phyloP scores from a whole-genome alignment of 441 rosid species.

The Pelargonium citronellum region DNA sequence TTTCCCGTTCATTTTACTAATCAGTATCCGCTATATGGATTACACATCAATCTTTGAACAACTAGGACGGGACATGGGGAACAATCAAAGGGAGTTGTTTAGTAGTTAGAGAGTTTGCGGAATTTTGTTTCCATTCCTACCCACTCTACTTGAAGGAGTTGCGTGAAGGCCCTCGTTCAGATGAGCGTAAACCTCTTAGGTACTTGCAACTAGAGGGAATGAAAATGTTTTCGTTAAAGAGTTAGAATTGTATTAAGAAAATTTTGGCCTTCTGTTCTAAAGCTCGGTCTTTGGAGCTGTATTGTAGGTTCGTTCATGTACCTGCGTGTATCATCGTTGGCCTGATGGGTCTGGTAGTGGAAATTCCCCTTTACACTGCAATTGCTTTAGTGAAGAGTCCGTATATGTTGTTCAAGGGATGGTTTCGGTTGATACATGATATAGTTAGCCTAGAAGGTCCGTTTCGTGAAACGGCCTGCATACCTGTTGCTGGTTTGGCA shows the following conservation, averaged over 20 bases:
- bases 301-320: slow-evolving; percentile 59
- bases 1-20: background rate
- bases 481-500: slow-evolving; percentile 67
- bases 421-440: slow-evolving; percentile 66
- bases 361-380: slow-evolving; percentile 57
- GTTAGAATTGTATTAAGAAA: background rate
- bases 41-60: no score
- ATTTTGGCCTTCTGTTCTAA: background rate
- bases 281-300: slow-evolving; percentile 13
- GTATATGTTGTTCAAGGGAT: slow-evolving; percentile 63
- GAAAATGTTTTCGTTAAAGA: no score
- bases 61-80: slow-evolving; percentile 82
- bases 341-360: slow-evolving; percentile 53
- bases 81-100: slow-evolving; percentile 68
- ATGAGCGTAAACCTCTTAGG: slow-evolving; percentile 62
- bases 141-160: slow-evolving; percentile 56
- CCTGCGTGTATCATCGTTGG: slow-evolving; percentile 72
- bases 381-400: slow-evolving; percentile 71
- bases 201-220: slow-evolving; percentile 15
- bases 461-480: slow-evolving; percentile 76
- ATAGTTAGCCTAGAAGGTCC: slow-evolving; percentile 70
- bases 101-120: slow-evolving; percentile 61
- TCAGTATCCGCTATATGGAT: no score
- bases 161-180: slow-evolving; percentile 38
- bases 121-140: slow-evolving; percentile 65